Conservation (phyloP, 305 asterid species). For the Fraxinus greggii region DNA sequence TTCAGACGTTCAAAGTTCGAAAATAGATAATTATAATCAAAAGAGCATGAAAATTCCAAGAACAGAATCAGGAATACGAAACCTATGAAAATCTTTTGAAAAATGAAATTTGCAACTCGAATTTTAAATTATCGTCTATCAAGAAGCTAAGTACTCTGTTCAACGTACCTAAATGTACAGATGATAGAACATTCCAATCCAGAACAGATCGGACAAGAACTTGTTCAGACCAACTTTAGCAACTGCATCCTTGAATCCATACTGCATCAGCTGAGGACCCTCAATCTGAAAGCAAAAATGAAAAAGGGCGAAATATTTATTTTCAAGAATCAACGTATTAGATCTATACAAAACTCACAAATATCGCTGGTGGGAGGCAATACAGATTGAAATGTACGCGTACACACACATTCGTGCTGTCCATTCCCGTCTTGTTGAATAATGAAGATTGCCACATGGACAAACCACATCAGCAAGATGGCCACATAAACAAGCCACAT, state of each 20-base stretch:
- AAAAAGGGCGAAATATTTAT: background rate
- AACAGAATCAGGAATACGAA: background rate
- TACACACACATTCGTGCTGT: constrained; percentile 54
- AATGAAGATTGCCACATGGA: no score
- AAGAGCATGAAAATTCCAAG: background rate
- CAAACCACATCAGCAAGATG: no score
- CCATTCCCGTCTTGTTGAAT: constrained; percentile 57
- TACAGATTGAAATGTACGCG: constrained; percentile 59
- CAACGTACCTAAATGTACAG: constrained; percentile 51
- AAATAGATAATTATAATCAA: constrained; percentile 19
- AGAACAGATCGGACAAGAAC: constrained; percentile 62
- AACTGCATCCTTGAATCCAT: constrained; percentile 59
- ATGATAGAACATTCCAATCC: constrained; percentile 75
- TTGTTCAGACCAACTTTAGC: constrained; percentile 66
- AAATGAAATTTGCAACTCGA: background rate
- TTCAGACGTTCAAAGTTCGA: no score
- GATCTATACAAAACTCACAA: constrained; percentile 37
- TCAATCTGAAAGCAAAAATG: constrained; percentile 39
- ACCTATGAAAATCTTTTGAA: background rate
- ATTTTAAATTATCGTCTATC: background rate
- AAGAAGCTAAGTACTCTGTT: background rate
- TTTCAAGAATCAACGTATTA: background rate
- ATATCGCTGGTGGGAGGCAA: constrained; percentile 68
- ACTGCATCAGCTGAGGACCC: constrained; percentile 59
- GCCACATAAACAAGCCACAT: no score